These are phyloP conservation scores for Pichia cactophila DNA, from an alignment of 1,139 yeast species.

Conservation along the genomic window DNA sequence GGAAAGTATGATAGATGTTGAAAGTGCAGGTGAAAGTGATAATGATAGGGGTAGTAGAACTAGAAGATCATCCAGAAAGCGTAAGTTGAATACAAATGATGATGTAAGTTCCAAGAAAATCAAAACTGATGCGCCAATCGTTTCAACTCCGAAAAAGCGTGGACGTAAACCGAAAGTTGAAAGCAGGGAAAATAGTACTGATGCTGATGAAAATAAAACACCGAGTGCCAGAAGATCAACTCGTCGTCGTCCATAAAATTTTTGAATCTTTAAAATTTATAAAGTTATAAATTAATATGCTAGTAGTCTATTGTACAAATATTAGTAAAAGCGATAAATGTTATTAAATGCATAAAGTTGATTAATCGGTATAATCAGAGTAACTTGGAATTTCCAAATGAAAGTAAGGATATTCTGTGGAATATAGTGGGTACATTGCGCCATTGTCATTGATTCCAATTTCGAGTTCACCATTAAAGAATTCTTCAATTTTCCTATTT, in stretches of 20 bases:
- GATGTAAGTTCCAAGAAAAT: not conserved
- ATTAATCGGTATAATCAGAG: slow-evolving; percentile 20
- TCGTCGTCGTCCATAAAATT: slow-evolving; percentile 5
- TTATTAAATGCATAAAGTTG: not conserved
- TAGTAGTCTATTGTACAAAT: not conserved
- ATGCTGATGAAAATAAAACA: not conserved
- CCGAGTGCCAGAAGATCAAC: slow-evolving; percentile 5
- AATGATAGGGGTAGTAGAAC: not conserved
- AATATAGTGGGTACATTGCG: slow-evolving; percentile 34
- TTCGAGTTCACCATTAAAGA: slow-evolving; percentile 10
- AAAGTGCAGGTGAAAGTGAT: slow-evolving; percentile 2
- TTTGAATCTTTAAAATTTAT: not conserved
- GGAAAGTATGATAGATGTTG: not conserved
- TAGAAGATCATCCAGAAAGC: slow-evolving; percentile 5
- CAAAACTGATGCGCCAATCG: not conserved
- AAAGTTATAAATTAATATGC: not conserved
- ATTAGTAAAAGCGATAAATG: not conserved
- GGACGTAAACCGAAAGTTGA: slow-evolving; percentile 7
- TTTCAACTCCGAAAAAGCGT: slow-evolving; percentile 7
- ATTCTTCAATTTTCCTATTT: not conserved
- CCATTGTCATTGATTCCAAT: slow-evolving; percentile 37
- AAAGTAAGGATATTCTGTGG: slow-evolving; percentile 77
- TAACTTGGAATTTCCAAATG: slow-evolving; percentile 79
- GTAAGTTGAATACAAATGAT: not conserved
- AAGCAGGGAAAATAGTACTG: not conserved